Percentiles rank a stretch among this genome's conserved stretches.
Evolutionary conservation across 2,329 filamentous ascomycete species (phyloP).

Genomic region (Trichophaea hybrida): DNA sequence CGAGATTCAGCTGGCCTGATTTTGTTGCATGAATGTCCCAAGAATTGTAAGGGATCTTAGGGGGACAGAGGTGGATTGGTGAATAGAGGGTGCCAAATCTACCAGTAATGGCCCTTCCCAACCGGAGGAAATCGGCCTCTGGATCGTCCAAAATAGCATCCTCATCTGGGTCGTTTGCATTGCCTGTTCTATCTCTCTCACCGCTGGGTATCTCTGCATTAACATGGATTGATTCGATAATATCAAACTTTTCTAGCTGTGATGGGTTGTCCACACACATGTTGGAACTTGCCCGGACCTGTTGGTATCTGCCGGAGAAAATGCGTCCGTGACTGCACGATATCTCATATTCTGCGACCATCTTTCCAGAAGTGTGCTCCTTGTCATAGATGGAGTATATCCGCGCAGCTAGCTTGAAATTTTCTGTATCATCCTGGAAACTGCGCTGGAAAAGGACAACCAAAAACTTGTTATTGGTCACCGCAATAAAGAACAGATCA

Average conservation of each 20-base stretch:
- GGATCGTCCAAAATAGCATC: conserved; percentile 6
- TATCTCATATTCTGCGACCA: conserved; percentile 15
- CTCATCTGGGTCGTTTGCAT: neutral
- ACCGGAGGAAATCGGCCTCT: conserved; percentile 1
- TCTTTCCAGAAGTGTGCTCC: conserved; percentile 6
- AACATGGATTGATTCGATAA: conserved; percentile 14
- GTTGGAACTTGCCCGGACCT: conserved; percentile 7
- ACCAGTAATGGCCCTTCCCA: neutral
- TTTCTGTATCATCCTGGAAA: neutral
- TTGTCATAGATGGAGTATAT: conserved; percentile 12
- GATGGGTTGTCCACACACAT: conserved; percentile 17
- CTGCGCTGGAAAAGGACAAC: conserved; percentile 15
- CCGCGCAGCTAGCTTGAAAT: conserved; percentile 8
- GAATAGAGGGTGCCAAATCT: neutral
- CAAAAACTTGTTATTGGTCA: conserved; percentile 12
- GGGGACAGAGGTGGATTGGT: neutral
- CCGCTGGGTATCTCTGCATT: neutral
- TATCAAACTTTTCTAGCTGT: conserved; percentile 13
- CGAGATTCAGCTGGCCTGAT: neutral
- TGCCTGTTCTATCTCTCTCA: conserved; percentile 6
- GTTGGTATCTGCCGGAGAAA: neutral
- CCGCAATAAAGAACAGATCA: conserved; percentile 16
- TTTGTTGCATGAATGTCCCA: neutral
- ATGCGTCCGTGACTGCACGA: conserved; percentile 1
- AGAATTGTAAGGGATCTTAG: neutral